A percentile compares a stretch with the other conserved stretches of the same genome.
Conservation (phyloP, 495 filamentous ascomycete species). For the Tuber calosporum region DNA sequence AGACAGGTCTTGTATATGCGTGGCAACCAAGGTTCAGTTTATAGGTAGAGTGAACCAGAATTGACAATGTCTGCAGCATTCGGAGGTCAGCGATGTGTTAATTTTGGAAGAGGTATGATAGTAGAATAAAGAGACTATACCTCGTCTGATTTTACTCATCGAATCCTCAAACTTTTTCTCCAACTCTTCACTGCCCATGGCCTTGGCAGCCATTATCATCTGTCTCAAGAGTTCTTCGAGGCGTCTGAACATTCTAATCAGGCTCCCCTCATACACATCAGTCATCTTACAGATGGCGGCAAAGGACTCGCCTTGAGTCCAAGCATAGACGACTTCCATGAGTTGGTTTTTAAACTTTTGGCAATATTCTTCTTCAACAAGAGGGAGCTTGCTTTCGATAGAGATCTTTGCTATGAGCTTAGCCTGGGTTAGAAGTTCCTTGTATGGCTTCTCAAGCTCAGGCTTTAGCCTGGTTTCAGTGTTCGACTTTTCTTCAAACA, state of each 20-base stretch:
- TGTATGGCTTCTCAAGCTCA: slow-evolving; percentile 75
- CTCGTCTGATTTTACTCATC: slow-evolving; percentile 70
- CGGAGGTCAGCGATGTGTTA: not conserved
- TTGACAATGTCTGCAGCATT: slow-evolving; percentile 38
- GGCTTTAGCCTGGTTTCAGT: slow-evolving; percentile 63
- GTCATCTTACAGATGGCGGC: slow-evolving; percentile 98
- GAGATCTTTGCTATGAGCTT: slow-evolving; percentile 83
- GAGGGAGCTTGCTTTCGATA: slow-evolving; percentile 77
- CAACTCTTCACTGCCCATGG: slow-evolving; percentile 94
- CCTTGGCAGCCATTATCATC: slow-evolving; percentile 92
- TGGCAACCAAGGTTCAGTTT: not conserved
- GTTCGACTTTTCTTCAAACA: slow-evolving; percentile 90
- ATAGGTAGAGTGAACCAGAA: slow-evolving; percentile 39
- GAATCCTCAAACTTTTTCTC: slow-evolving; percentile 80
- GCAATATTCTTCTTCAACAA: slow-evolving; percentile 90
- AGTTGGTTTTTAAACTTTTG: slow-evolving; percentile 80
- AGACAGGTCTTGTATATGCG: not conserved
- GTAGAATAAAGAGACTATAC: slow-evolving; percentile 14
- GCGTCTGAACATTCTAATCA: slow-evolving; percentile 92
- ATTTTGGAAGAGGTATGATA: not conserved
- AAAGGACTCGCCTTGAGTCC: slow-evolving; percentile 88
- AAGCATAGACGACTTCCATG: slow-evolving; percentile 92
- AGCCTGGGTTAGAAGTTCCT: slow-evolving; percentile 77
- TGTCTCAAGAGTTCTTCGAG: slow-evolving; percentile 93
- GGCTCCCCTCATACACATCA: slow-evolving; percentile 88